phyloP scores from a whole-genome alignment of 164 flowering plant species.

The Umbellularia californica region DNA sequence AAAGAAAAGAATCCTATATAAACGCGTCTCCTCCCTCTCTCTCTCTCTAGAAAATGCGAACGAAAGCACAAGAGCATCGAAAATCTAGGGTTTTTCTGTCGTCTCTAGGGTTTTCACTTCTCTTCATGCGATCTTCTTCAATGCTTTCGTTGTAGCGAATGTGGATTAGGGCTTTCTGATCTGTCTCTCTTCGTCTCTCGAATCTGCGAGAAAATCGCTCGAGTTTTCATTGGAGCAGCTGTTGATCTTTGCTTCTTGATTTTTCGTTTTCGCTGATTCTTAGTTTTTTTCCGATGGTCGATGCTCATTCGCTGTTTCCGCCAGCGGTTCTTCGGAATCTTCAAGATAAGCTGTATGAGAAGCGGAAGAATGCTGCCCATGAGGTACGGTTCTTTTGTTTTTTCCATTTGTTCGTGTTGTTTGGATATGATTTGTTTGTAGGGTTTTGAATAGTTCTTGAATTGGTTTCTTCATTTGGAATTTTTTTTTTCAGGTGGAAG shows the following conservation, averaged over 20 bases:
- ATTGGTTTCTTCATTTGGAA: slow-evolving; percentile 1
- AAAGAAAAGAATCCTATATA: too few relatives aligned
- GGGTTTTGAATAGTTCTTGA: slow-evolving; percentile 6
- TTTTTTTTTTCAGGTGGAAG: slow-evolving; percentile 49
- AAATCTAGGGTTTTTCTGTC: neutral
- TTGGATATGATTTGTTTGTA: neutral
- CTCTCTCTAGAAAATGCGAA: too few relatives aligned
- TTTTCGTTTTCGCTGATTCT: neutral
- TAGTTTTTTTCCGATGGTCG: slow-evolving; percentile 39
- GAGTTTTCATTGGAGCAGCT: slow-evolving; percentile 26
- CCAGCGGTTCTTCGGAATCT: slow-evolving; percentile 74
- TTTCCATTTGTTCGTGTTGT: neutral
- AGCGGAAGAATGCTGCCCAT: slow-evolving; percentile 96
- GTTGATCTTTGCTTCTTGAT: neutral
- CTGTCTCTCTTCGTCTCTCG: neutral
- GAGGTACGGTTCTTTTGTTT: slow-evolving; percentile 42
- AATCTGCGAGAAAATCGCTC: slow-evolving; percentile 5
- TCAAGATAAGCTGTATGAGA: slow-evolving; percentile 92
- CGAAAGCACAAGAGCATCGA: neutral
- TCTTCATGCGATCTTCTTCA: neutral
- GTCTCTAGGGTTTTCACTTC: neutral
- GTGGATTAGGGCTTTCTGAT: neutral
- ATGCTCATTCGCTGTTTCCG: slow-evolving; percentile 59
- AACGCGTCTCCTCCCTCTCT: too few relatives aligned
- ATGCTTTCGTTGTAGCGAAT: neutral